These are phyloP conservation scores for Peronosclerospora sorghi DNA, from an alignment of 352 stramenopile species.

Conservation along the genomic window DNA sequence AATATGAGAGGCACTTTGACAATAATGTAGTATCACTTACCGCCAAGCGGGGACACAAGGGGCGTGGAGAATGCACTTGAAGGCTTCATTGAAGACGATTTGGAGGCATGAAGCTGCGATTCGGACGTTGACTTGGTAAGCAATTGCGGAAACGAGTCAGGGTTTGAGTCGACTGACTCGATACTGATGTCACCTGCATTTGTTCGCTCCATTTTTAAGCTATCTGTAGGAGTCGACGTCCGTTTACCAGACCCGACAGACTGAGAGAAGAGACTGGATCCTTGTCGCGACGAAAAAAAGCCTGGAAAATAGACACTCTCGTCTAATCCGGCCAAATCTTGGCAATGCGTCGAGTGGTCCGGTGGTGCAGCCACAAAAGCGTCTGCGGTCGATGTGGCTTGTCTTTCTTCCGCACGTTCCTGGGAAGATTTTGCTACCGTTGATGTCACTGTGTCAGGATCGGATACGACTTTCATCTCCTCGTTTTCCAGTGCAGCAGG, in stretches of 20 bases:
- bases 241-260: slow-evolving; percentile 6
- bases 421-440: neutral
- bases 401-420: slow-evolving; percentile 3
- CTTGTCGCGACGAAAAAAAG: slow-evolving; percentile 55
- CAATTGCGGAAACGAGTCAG: slow-evolving; percentile 18
- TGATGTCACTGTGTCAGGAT: slow-evolving; percentile 5
- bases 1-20: slow-evolving; percentile 10
- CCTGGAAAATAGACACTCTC: slow-evolving; percentile 45
- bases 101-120: slow-evolving; percentile 32
- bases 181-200: slow-evolving; percentile 14
- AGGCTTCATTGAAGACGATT: slow-evolving; percentile 17
- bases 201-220: slow-evolving; percentile 9
- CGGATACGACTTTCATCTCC: slow-evolving; percentile 30
- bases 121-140: slow-evolving; percentile 38
- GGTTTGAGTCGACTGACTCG: slow-evolving; percentile 40
- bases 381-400: neutral
- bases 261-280: slow-evolving; percentile 19
- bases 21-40: slow-evolving; percentile 25
- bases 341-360: slow-evolving; percentile 16
- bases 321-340: slow-evolving; percentile 13
- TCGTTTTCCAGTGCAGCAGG: slow-evolving; percentile 21
- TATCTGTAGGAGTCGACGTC: slow-evolving; percentile 12
- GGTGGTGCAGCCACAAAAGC: slow-evolving; percentile 11
- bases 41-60: slow-evolving; percentile 26
- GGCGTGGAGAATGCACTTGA: slow-evolving; percentile 16